Evolutionary conservation across 179 eudicot genomes (phyloP), one percentile per base, ranked within the genome.

Genomic region (Patellifolia procumbens): DNA sequence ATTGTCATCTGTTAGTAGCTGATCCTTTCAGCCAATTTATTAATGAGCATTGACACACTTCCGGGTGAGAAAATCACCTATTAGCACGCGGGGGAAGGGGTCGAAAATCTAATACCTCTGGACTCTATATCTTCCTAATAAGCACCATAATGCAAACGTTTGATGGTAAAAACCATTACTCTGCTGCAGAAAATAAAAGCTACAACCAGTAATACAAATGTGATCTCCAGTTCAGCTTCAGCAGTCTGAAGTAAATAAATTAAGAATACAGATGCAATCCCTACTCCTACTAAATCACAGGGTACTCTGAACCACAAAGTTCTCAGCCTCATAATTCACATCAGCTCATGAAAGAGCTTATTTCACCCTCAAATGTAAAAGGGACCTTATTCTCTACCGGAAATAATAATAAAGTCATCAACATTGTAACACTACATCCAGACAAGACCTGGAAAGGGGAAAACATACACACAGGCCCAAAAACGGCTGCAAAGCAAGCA

Each of bases 211-310:
- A 26, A 75, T 65, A 75, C 72, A 75, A 17, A 72, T 73, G 28
- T 37, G 22, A 49, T 46, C 9, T 68, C 35, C 31, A 76, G 72
- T 73, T 76, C 71, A 72, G 73, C 78, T 66, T 76, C 32, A 42
- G 52, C 48, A 74, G 56, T 62, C 37, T 32, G 78, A 72, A 72
- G 52, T 24, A 72, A 68, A 78, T 74, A 70, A 82, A 74, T 69
- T 61, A 81, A 68, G 75, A 74, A 82, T 74, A 82, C 79, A 82
- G 78, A 42, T 37, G 58, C 70, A 75, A 74, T 65, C 76, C 62
- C 81, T 70, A 70, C 34, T 70, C 45, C 79, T 78, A 73, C 64
- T 53, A 69, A 28, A 59, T 72, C 20, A 71, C 71, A 67, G 56
- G 35, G 75, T 32, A 46, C 28, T 49, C 71, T n/a, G 34, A 63